Conservation (phyloP, 495 filamentous ascomycete species). For the Stereocaulon alpinum region DNA sequence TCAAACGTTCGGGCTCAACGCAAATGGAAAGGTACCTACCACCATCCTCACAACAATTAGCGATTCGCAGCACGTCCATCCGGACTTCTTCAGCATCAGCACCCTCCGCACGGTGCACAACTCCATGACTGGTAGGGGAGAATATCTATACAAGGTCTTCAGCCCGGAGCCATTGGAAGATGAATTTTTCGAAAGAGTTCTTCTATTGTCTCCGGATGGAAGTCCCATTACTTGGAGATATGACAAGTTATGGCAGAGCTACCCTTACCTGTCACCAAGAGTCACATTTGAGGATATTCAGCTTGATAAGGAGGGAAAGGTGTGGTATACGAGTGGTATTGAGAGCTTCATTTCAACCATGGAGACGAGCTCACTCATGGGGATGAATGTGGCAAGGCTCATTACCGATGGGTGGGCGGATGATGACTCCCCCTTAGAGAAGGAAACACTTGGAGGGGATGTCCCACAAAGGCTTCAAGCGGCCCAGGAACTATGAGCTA, state of each 20-base stretch:
- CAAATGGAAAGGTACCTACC: conserved; percentile 42
- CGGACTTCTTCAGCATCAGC: conserved; percentile 82
- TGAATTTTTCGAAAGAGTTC: conserved; percentile 45
- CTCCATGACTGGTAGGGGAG: conserved; percentile 39
- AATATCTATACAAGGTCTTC: conserved; percentile 96
- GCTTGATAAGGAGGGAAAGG: conserved; percentile 36
- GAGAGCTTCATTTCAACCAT: conserved; percentile 95
- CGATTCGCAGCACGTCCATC: conserved; percentile 46
- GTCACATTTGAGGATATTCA: conserved; percentile 78
- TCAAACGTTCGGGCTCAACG: conserved; percentile 54
- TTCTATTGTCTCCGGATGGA: conserved; percentile 23
- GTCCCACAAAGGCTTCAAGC: background rate
- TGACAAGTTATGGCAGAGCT: conserved; percentile 66
- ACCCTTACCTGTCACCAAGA: conserved; percentile 72
- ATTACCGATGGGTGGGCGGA: conserved; percentile 52
- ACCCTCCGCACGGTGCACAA: conserved; percentile 55
- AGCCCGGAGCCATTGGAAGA: conserved; percentile 58
- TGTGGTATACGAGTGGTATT: conserved; percentile 91
- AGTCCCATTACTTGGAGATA: conserved; percentile 68
- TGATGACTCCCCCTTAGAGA: background rate
- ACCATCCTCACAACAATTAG: conserved; percentile 71
- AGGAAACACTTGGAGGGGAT: background rate
- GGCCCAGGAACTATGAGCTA: background rate
- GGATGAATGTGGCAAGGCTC: conserved; percentile 80
- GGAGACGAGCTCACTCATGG: conserved; percentile 95